Percentiles rank a stretch among this genome's conserved stretches.
These are phyloP conservation scores for Centrapalus pauciflorus DNA, from an alignment of 129 eudicot species.

Conservation along the genomic window DNA sequence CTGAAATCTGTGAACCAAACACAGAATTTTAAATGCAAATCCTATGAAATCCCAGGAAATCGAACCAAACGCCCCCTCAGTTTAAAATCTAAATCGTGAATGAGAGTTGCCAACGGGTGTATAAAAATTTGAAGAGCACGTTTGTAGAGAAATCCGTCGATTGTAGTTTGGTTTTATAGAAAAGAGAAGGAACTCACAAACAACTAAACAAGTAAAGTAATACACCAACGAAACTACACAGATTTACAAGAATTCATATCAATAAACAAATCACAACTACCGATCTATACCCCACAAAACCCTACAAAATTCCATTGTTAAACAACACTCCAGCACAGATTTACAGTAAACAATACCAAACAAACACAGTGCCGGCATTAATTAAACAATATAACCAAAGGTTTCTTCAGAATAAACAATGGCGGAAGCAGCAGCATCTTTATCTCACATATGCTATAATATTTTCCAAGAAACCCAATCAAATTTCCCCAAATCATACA, in stretches of 20 bases:
- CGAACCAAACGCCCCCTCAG: too few species aligned
- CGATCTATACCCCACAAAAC: not conserved
- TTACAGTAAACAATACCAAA: not conserved
- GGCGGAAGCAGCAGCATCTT: slow-evolving; percentile 24
- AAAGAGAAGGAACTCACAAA: too few species aligned
- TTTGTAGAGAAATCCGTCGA: too few species aligned
- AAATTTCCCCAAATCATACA: slow-evolving; percentile 9
- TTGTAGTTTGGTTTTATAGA: too few species aligned
- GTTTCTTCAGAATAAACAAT: slow-evolving; percentile 22
- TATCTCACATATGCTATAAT: slow-evolving; percentile 15
- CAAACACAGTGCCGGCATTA: not conserved
- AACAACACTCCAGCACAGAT: not conserved
- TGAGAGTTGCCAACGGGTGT: too few species aligned
- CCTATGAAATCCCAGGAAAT: too few species aligned
- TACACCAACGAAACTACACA: not conserved
- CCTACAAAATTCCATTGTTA: not conserved
- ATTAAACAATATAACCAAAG: not conserved
- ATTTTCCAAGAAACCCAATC: slow-evolving; percentile 14
- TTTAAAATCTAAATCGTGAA: too few species aligned
- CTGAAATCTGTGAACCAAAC: too few species aligned
- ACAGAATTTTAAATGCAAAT: too few species aligned
- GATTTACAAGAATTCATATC: not conserved
- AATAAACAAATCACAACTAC: not conserved
- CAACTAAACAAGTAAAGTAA: too few species aligned
- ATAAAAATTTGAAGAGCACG: too few species aligned